Evolutionary conservation across 2,329 filamentous ascomycete species (phyloP).

Genomic region (Graphilbum fragrans): DNA sequence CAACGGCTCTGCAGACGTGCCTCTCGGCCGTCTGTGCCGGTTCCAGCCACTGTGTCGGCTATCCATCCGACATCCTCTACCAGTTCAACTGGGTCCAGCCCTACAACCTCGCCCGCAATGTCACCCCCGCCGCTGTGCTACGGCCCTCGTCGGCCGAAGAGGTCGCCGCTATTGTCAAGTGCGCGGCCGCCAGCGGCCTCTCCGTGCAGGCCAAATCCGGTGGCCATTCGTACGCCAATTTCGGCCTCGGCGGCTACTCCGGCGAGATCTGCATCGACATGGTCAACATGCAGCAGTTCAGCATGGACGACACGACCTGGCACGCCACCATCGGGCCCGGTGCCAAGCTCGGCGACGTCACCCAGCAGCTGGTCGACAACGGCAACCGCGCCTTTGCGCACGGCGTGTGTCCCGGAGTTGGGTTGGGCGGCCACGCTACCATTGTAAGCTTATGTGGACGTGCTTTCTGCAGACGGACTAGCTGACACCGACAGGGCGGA

Average conservation of each 20-base stretch:
- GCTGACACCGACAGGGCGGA: constrained; percentile 35
- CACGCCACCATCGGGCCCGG: constrained; percentile 43
- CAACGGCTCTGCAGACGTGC: constrained; percentile 26
- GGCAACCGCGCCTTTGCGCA: constrained; percentile 47
- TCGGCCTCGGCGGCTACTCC: constrained; percentile 35
- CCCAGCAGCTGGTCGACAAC: constrained; percentile 33
- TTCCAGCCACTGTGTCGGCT: constrained; percentile 32
- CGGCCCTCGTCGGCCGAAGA: constrained; percentile 39
- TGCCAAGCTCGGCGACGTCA: constrained; percentile 37
- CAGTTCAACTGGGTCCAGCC: constrained; percentile 36
- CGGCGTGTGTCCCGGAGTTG: constrained; percentile 46
- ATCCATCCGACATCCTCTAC: constrained; percentile 29
- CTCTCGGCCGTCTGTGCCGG: constrained; percentile 33
- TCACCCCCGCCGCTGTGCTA: constrained; percentile 43
- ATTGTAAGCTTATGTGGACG: neutral
- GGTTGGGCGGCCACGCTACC: constrained; percentile 46
- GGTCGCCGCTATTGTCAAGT: constrained; percentile 44
- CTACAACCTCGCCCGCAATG: constrained; percentile 34
- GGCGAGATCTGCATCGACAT: constrained; percentile 46
- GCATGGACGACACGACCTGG: constrained; percentile 39
- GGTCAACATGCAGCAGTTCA: constrained; percentile 36
- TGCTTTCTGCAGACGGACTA: neutral
- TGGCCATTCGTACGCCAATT: constrained; percentile 47
- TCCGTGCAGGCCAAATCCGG: constrained; percentile 52
- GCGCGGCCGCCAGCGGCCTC: constrained; percentile 34